phyloP scores from a whole-genome alignment of 2,329 filamentous ascomycete genomes.

The Tolypocladium tundrense region DNA sequence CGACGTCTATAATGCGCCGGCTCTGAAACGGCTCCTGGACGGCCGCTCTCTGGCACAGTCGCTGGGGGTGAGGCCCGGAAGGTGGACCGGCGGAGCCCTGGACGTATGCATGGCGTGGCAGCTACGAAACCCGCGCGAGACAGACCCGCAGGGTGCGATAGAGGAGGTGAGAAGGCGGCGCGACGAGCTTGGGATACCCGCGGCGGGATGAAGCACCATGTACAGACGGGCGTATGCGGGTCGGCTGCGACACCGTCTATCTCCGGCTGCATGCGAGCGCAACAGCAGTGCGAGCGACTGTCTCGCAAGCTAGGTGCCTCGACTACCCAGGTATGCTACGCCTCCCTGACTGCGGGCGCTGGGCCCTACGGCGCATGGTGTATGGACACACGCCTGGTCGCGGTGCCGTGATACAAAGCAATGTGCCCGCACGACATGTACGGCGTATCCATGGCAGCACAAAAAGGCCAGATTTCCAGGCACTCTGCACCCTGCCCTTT shows the following conservation, averaged over 20 bases:
- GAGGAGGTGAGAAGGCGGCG: slow-evolving; percentile 44
- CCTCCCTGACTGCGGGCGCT: neutral
- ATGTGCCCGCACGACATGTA: neutral
- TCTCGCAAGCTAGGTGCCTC: neutral
- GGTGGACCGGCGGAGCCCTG: slow-evolving; percentile 75
- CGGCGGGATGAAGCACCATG: neutral
- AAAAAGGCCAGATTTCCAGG: neutral
- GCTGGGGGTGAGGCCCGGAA: slow-evolving; percentile 60
- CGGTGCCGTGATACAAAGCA: neutral
- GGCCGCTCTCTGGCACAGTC: slow-evolving; percentile 62
- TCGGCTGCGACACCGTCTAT: neutral
- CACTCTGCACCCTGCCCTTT: too few relatives aligned
- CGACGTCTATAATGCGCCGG: slow-evolving; percentile 46
- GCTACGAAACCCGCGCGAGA: slow-evolving; percentile 61
- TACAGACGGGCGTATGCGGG: neutral
- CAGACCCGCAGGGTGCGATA: slow-evolving; percentile 48
- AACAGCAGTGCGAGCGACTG: neutral
- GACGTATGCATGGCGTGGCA: slow-evolving; percentile 83
- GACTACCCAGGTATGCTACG: neutral
- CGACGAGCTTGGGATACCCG: slow-evolving; percentile 37
- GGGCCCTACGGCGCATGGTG: neutral
- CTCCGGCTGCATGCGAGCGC: neutral
- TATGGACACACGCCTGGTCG: neutral
- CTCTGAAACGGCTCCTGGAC: slow-evolving; percentile 57
- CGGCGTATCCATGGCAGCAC: neutral